phyloP scores from a whole-genome alignment of 202 grass and related monocot species.

The Saccharum hybrid region DNA sequence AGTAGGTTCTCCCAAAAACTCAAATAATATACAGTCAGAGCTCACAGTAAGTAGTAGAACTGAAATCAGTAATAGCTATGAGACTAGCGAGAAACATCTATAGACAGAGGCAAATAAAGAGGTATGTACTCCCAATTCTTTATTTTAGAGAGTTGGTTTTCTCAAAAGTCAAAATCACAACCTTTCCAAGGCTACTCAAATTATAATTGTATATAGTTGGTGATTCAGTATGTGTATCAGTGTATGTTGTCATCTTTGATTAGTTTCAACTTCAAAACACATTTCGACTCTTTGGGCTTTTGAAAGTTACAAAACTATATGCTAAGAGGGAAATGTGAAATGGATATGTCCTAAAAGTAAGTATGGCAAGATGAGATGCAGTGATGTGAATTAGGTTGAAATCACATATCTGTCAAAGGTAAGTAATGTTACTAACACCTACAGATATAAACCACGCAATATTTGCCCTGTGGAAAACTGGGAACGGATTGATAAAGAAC shows the following conservation, averaged over 20 bases:
- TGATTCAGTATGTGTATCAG: neutral
- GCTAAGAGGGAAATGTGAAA: neutral
- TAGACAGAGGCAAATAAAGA: neutral
- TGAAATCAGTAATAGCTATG: neutral
- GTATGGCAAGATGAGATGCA: neutral
- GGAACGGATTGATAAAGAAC: neutral
- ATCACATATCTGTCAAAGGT: neutral
- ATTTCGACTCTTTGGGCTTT: neutral
- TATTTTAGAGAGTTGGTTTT: neutral
- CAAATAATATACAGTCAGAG: neutral
- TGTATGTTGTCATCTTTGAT: neutral
- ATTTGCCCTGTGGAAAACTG: neutral
- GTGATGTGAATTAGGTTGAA: conserved; percentile 13
- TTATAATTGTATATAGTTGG: neutral
- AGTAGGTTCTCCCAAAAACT: neutral
- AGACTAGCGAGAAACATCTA: neutral
- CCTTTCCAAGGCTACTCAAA: neutral
- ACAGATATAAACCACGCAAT: neutral
- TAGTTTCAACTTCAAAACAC: conserved; percentile 11
- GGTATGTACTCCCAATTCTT: neutral
- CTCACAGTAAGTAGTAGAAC: neutral
- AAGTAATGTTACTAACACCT: neutral
- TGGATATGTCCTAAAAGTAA: neutral
- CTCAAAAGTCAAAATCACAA: conserved; percentile 15
- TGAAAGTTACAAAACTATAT: neutral